Percentiles rank a stretch among this genome's conserved stretches.
Evolutionary conservation across 148 eudicot genomes (phyloP).

Genomic region (Tetragonia tetragonoides): DNA sequence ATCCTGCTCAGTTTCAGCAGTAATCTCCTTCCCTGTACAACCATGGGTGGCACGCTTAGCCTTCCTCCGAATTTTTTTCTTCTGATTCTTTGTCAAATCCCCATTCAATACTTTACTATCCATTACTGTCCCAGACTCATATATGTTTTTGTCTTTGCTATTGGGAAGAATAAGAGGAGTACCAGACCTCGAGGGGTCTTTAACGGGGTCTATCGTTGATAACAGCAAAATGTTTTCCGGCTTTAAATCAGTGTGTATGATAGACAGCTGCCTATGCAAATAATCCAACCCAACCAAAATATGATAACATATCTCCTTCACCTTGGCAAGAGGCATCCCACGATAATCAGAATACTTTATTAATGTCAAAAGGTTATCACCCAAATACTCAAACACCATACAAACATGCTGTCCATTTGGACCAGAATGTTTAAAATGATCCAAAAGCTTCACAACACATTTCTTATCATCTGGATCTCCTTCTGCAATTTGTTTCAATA

Average conservation of each 20-base stretch:
- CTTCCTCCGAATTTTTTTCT: conserved; percentile 76
- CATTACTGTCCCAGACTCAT: conserved; percentile 56
- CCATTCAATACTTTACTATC: conserved; percentile 49
- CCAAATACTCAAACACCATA: conserved; percentile 97
- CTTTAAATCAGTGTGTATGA: conserved; percentile 94
- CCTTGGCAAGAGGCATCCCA: conserved; percentile 76
- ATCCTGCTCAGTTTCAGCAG: conserved; percentile 42
- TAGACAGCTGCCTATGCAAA: conserved; percentile 78
- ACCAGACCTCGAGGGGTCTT: conserved; percentile 72
- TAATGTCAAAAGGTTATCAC: conserved; percentile 88
- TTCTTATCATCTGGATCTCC: conserved; percentile 83
- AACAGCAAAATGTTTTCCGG: conserved; percentile 83
- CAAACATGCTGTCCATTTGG: conserved; percentile 98
- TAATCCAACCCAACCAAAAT: conserved; percentile 88
- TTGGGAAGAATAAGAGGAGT: conserved; percentile 57
- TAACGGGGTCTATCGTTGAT: conserved; percentile 76
- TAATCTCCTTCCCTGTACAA: conserved; percentile 55
- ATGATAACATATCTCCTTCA: conserved; percentile 81
- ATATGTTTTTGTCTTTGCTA: conserved; percentile 46
- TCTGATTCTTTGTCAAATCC: conserved; percentile 82
- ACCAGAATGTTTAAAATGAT: conserved; percentile 96
- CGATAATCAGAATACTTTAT: conserved; percentile 82
- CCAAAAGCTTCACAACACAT: conserved; percentile 94
- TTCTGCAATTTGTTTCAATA: conserved; percentile 83
- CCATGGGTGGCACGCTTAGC: conserved; percentile 74